Conservation (phyloP, 2,329 filamentous ascomycete species). For the Trichoderma atrobrunneum region DNA sequence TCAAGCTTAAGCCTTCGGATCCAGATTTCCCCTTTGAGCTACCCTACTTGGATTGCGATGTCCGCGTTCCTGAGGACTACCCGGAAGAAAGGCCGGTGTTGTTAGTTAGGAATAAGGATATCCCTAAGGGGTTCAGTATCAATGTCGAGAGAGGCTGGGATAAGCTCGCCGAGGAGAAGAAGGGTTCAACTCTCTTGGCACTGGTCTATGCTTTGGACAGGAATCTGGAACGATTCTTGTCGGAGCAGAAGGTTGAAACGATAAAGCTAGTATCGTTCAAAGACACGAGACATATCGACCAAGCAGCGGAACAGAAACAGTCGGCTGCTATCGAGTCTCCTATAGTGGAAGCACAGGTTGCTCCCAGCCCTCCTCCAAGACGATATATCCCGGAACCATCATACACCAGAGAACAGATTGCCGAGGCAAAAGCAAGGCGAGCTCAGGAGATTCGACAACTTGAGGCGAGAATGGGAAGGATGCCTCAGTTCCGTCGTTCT, state of each 20-base stretch:
- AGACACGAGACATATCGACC: constrained; percentile 51
- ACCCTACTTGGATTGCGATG: constrained; percentile 62
- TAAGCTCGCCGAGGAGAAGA: constrained; percentile 55
- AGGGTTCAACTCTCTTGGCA: constrained; percentile 58
- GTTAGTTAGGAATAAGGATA: constrained; percentile 64
- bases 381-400: constrained; percentile 44
- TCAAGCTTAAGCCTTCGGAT: constrained; percentile 70
- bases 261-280: constrained; percentile 64
- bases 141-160: constrained; percentile 77
- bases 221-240: constrained; percentile 67
- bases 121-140: constrained; percentile 68
- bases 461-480: constrained; percentile 68
- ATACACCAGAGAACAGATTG: constrained; percentile 59
- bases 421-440: constrained; percentile 60
- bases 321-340: constrained; percentile 11
- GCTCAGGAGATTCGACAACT: constrained; percentile 68
- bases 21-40: constrained; percentile 82
- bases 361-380: constrained; percentile 22
- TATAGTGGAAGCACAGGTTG: constrained; percentile 10
- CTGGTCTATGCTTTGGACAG: constrained; percentile 70
- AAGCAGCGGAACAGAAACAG: constrained; percentile 17
- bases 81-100: constrained; percentile 58
- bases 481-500: constrained; percentile 65
- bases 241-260: constrained; percentile 67
- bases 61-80: constrained; percentile 64